phyloP scores from a whole-genome alignment of 208 protist genomes.

The Trypanosoma avium region DNA sequence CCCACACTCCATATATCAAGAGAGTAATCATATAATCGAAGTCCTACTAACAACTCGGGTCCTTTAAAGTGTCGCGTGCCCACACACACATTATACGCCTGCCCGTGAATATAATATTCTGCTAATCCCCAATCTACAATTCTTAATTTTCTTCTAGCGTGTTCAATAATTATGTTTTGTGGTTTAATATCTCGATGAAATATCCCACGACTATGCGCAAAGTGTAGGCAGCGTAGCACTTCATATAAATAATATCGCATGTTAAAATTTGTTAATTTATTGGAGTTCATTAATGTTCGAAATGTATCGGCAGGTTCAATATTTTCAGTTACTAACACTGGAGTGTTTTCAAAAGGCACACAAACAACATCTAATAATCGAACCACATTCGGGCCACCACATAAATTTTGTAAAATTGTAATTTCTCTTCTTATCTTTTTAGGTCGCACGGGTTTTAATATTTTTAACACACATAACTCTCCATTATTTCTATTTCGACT shows the following conservation, averaged over 20 bases:
- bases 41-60: constrained; percentile 97
- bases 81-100: constrained; percentile 98
- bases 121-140: constrained; percentile 99
- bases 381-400: constrained; percentile 98
- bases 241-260: constrained; percentile 99
- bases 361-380: constrained; percentile 97
- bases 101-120: constrained; percentile 99
- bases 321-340: constrained; percentile 98
- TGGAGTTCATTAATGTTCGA: constrained; percentile 93
- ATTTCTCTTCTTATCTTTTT: constrained; percentile 99
- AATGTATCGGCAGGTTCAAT: constrained; percentile 97
- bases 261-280: constrained; percentile 95
- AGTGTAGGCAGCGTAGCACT: constrained; percentile 95
- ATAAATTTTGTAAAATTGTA: constrained; percentile 98
- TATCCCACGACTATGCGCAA: constrained; percentile 97
- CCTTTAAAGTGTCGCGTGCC: constrained; percentile 99
- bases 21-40: constrained; percentile 99
- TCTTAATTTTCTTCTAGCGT: constrained; percentile 92
- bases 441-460: constrained; percentile 98
- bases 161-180: constrained; percentile 99
- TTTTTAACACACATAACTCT: constrained; percentile 97
- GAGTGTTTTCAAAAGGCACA: constrained; percentile 94
- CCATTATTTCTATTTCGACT: constrained; percentile 90
- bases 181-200: constrained; percentile 99
- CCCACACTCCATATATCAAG: constrained; percentile 99